Evolutionary conservation across 805 yeast species (phyloP), one percentile per base, ranked within the genome.

Genomic region (Spathaspora sp.): DNA sequence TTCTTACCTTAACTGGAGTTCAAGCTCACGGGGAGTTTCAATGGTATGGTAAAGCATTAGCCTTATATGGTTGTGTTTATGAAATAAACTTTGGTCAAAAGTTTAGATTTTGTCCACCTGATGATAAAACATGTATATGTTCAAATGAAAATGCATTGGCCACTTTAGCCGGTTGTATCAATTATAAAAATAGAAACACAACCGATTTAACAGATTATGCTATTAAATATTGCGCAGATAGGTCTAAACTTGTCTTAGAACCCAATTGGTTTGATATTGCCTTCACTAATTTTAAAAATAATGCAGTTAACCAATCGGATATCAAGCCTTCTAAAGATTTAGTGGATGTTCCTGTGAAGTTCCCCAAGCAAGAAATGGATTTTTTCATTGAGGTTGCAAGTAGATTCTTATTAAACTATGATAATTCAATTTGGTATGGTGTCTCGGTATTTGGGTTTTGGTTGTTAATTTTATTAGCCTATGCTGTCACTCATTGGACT

Each of bases 381-480:
- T 46, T 56, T 2, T 62, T 55, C 44, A 43, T 35, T 14, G 49
- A 47, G 5, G 44, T 64, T 6, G 62, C 62, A 46, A 42, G 46
- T 14, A 38, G 40, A 17, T 65, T 58, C 49, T 56, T 57, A 23
- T 64, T 64, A 4, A 65, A 63, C 48, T 64, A 60, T 49, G 54
- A 59, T 43, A 44, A 63, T 43, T 59, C 69, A 4, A 47, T 45
- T 6, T 53, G 68, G 76, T 52, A 60, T 60, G 60, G 74, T 39
- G 64, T 73, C 10, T 81, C 73, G 1, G 52, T 73, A 32, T 51
- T 82, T 18, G 77, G 78, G 0, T 80, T 75, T 55, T 80, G 85
- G 83, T 75, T 69, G 2, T 48, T 70, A 1, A 63, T 82, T 38
- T 58, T 79, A 49, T 28, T 80, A 0, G 31, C 74, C 31, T 71